Percentiles rank a stretch among this genome's conserved stretches.
Conservation (phyloP, 352 stramenopile genomes). For the Phytophthora tubulina region DNA sequence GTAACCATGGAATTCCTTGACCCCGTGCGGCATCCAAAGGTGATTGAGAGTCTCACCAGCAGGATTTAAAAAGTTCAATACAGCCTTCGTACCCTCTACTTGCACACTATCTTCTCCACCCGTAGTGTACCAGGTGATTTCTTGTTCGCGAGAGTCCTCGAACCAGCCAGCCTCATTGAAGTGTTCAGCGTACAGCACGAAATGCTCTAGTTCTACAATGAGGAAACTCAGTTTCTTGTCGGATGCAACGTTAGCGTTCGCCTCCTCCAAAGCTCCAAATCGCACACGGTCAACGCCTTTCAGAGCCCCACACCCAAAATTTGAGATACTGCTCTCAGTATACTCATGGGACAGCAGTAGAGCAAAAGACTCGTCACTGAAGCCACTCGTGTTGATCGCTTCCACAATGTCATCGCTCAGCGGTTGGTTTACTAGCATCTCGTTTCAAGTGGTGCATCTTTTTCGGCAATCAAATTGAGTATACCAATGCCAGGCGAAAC, state of each 20-base stretch:
- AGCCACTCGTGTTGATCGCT: not conserved
- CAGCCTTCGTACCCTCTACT: too few species aligned
- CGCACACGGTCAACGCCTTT: slow-evolving; percentile 24
- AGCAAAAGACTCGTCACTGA: slow-evolving; percentile 5
- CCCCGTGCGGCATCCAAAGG: too few species aligned
- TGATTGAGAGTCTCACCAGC: too few species aligned
- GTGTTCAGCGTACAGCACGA: too few species aligned
- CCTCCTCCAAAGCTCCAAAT: slow-evolving; percentile 7
- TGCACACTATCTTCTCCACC: too few species aligned
- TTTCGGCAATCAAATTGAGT: slow-evolving; percentile 34
- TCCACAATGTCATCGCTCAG: not conserved
- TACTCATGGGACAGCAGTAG: slow-evolving; percentile 30
- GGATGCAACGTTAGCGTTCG: slow-evolving; percentile 5
- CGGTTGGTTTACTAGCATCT: not conserved
- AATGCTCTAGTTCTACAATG: slow-evolving; percentile 13
- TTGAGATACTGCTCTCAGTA: slow-evolving; percentile 17
- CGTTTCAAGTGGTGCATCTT: slow-evolving; percentile 9
- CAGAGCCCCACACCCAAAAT: slow-evolving; percentile 16
- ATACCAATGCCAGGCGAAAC: slow-evolving; percentile 36
- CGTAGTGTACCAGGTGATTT: too few species aligned
- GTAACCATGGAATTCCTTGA: not conserved
- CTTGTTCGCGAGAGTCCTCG: too few species aligned
- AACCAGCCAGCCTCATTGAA: too few species aligned
- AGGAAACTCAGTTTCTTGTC: slow-evolving; percentile 18
- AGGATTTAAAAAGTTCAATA: too few species aligned